Conservation (phyloP, 345 rosid species). For the Pistacia integerrima region DNA sequence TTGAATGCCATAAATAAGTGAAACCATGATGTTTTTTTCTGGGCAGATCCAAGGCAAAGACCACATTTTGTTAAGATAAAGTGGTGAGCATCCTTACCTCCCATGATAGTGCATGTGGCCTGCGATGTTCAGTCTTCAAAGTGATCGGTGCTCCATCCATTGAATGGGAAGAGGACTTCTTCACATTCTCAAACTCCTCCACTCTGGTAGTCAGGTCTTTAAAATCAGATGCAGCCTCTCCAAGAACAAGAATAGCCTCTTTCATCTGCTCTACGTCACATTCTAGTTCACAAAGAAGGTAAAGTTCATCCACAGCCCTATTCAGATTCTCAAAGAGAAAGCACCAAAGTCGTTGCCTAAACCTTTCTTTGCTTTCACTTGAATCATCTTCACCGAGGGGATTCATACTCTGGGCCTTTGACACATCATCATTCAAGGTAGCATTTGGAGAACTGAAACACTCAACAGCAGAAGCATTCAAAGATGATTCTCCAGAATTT, state of each 20-base stretch:
- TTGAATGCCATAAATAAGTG: not conserved
- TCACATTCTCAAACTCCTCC: conserved; percentile 62
- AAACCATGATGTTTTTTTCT: not conserved
- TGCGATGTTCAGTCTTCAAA: conserved; percentile 66
- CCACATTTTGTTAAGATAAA: not conserved
- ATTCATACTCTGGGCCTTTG: conserved; percentile 31
- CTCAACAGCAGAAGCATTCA: conserved; percentile 21
- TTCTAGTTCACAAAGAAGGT: conserved; percentile 77
- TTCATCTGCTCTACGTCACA: conserved; percentile 78
- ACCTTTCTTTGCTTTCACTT: conserved; percentile 77
- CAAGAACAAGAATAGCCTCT: conserved; percentile 79
- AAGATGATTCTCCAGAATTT: conserved; percentile 25
- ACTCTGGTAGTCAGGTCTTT: conserved; percentile 60
- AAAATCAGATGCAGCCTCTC: conserved; percentile 74
- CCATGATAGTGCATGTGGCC: conserved; percentile 90
- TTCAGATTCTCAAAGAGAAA: conserved; percentile 81
- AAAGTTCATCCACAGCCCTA: conserved; percentile 81
- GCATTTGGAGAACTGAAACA: conserved; percentile 24
- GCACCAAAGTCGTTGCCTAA: conserved; percentile 80
- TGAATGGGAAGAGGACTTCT: conserved; percentile 46
- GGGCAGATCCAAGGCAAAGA: conserved; percentile 1
- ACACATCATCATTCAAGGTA: conserved; percentile 16
- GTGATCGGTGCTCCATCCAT: conserved; percentile 43
- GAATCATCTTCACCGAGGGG: conserved; percentile 47
- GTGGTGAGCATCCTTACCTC: conserved; percentile 52